Conservation (phyloP, 345 rosid species). For the Pistacia integerrima region DNA sequence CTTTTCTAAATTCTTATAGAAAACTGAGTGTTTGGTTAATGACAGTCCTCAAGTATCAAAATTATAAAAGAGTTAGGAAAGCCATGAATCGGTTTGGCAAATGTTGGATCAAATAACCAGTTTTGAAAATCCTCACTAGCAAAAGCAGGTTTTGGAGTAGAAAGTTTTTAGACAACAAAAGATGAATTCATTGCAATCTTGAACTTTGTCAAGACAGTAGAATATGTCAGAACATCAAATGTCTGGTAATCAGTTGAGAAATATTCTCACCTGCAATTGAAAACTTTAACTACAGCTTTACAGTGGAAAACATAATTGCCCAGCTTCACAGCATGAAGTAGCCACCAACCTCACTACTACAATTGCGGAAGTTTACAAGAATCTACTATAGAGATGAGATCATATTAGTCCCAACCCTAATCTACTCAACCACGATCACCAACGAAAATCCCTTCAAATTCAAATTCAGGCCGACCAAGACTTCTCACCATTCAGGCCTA, state of each 20-base stretch:
- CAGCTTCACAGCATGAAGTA: slow-evolving; percentile 18
- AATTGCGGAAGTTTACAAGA: background rate
- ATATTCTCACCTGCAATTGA: slow-evolving; percentile 33
- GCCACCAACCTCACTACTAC: background rate
- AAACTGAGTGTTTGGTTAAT: too few relatives aligned
- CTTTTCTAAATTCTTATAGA: background rate
- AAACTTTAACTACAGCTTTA: slow-evolving; percentile 44
- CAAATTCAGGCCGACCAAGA: background rate
- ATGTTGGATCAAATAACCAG: background rate
- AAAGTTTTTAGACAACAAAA: slow-evolving; percentile 2
- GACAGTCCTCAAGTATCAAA: too few relatives aligned
- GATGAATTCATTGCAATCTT: slow-evolving; percentile 27
- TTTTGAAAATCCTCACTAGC: background rate
- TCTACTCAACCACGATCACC: background rate
- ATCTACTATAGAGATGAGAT: background rate
- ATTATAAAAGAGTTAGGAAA: too few relatives aligned
- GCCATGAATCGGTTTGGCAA: background rate
- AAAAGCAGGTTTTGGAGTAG: background rate
- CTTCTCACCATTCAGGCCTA: background rate
- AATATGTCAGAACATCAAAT: slow-evolving; percentile 30
- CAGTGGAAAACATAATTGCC: slow-evolving; percentile 34
- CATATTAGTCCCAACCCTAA: slow-evolving; percentile 17
- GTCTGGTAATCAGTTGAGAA: slow-evolving; percentile 29
- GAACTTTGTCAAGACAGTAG: slow-evolving; percentile 16
- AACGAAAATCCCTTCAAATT: slow-evolving; percentile 1